Percentiles rank a stretch among this genome's conserved stretches.
Evolutionary conservation across 177 flowering plant species (phyloP).

Genomic region (Vitis hybrid): DNA sequence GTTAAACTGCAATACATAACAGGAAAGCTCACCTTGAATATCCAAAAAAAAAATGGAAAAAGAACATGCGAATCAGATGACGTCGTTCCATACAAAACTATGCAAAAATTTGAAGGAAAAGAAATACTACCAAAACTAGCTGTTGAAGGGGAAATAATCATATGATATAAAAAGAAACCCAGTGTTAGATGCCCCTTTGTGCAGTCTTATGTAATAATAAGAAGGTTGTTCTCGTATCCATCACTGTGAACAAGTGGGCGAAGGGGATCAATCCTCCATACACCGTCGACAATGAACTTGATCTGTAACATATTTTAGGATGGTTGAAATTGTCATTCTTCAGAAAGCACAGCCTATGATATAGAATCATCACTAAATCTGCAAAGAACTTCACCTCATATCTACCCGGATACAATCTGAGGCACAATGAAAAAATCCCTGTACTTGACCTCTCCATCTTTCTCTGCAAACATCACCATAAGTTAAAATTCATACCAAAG

Average conservation of each 20-base stretch:
- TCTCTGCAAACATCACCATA: slow-evolving; percentile 43
- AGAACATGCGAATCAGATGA: too few species aligned
- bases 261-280: slow-evolving; percentile 82
- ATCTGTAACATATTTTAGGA: slow-evolving; percentile 43
- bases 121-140: too few species aligned
- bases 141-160: too few species aligned
- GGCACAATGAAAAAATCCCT: slow-evolving; percentile 62
- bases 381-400: slow-evolving; percentile 63
- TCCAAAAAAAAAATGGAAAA: too few species aligned
- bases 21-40: too few species aligned
- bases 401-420: slow-evolving; percentile 85
- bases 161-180: too few species aligned
- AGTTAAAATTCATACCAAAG: too few species aligned
- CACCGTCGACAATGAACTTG: slow-evolving; percentile 89
- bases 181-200: not conserved
- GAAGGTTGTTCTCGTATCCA: slow-evolving; percentile 75
- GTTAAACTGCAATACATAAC: too few species aligned
- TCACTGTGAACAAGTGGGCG: slow-evolving; percentile 61
- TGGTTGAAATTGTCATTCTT: not conserved
- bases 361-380: not conserved
- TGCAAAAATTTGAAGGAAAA: too few species aligned
- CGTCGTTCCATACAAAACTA: too few species aligned
- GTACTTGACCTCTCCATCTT: slow-evolving; percentile 69
- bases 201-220: slow-evolving; percentile 33
- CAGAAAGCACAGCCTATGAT: not conserved